phyloP scores from a whole-genome alignment of 768 basidiomycete genomes.

The Pholiota microspora region DNA sequence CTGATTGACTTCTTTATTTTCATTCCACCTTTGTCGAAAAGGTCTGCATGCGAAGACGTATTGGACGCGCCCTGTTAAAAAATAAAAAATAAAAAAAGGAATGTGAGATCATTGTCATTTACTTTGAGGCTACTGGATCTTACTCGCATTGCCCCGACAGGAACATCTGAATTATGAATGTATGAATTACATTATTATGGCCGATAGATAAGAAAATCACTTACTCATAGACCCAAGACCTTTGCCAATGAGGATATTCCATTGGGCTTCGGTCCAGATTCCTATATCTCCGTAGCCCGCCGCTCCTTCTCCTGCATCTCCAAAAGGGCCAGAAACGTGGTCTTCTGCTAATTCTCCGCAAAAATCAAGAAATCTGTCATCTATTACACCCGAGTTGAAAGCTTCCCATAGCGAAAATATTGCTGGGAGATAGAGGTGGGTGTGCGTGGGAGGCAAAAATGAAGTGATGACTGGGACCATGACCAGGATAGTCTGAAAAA shows the following conservation, averaged over 20 bases:
- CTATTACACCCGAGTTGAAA: slow-evolving; percentile 70
- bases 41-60: slow-evolving; percentile 72
- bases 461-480: slow-evolving; percentile 75
- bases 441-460: slow-evolving; percentile 69
- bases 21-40: slow-evolving; percentile 50
- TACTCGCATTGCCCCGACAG: slow-evolving; percentile 70
- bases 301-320: slow-evolving; percentile 51
- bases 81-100: no score
- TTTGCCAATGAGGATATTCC: slow-evolving; percentile 80
- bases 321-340: slow-evolving; percentile 56
- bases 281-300: slow-evolving; percentile 81
- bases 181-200: neutral
- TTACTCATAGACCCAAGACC: slow-evolving; percentile 78
- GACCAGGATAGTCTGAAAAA: slow-evolving; percentile 56
- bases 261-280: slow-evolving; percentile 85
- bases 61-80: slow-evolving; percentile 64
- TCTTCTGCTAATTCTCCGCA: slow-evolving; percentile 71
- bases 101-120: no score
- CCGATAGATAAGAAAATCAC: slow-evolving; percentile 16
- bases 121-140: no score
- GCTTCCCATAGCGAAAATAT: slow-evolving; percentile 78
- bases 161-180: slow-evolving; percentile 50
- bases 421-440: slow-evolving; percentile 66
- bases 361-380: slow-evolving; percentile 73
- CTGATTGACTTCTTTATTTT: slow-evolving; percentile 71